These are phyloP conservation scores for Curvularia hawaiiensis DNA, from an alignment of 2,329 filamentous ascomycete species.

Conservation along the genomic window DNA sequence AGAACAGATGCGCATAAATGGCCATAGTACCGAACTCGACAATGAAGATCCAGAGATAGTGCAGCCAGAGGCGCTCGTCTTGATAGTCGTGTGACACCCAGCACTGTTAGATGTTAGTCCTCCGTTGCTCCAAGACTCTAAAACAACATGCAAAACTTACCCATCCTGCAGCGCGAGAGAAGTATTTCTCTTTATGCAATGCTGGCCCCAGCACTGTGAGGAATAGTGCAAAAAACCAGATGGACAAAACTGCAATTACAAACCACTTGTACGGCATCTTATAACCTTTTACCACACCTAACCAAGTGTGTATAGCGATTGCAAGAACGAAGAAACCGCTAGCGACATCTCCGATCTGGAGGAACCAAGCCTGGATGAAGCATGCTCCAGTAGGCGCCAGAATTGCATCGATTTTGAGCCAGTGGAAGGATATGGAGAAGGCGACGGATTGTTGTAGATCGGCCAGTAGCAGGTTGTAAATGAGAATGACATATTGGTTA, in stretches of 20 bases:
- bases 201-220: slow-evolving; percentile 55
- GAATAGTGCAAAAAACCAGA: slow-evolving; percentile 55
- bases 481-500: slow-evolving; percentile 61
- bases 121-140: neutral
- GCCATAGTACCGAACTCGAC: slow-evolving; percentile 58
- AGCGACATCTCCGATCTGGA: slow-evolving; percentile 59
- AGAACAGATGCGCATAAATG: slow-evolving; percentile 56
- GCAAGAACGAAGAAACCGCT: slow-evolving; percentile 60
- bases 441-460: slow-evolving; percentile 60
- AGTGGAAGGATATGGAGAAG: slow-evolving; percentile 56
- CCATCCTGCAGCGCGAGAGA: slow-evolving; percentile 57
- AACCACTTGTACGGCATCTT: slow-evolving; percentile 55
- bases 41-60: slow-evolving; percentile 62
- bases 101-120: slow-evolving; percentile 44
- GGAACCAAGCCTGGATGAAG: slow-evolving; percentile 57
- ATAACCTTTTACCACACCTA: slow-evolving; percentile 55
- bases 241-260: slow-evolving; percentile 48
- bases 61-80: slow-evolving; percentile 54
- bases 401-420: slow-evolving; percentile 53
- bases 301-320: slow-evolving; percentile 61
- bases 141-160: slow-evolving; percentile 1
- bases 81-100: slow-evolving; percentile 55
- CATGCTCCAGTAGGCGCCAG: slow-evolving; percentile 52
- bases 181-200: slow-evolving; percentile 50
- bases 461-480: slow-evolving; percentile 59